Percentiles rank a stretch among this genome's conserved stretches.
These are phyloP conservation scores for Mycena kentingensis DNA, from an alignment of 768 basidiomycete species.

Conservation along the genomic window DNA sequence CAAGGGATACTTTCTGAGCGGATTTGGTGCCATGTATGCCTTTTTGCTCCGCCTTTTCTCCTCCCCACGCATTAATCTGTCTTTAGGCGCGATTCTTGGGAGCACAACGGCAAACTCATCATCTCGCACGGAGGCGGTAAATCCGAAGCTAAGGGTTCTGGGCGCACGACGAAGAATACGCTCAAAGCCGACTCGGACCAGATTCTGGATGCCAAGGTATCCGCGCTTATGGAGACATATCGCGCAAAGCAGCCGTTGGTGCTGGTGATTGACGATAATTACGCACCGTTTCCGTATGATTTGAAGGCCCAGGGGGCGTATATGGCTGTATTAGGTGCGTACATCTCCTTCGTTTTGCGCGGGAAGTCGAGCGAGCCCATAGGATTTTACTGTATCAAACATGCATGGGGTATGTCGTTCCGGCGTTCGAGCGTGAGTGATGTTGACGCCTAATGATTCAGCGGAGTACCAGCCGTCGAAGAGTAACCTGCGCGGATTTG, in stretches of 20 bases:
- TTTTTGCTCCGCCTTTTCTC: constrained; percentile 7
- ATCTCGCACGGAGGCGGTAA: constrained; percentile 80
- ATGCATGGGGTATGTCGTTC: constrained; percentile 63
- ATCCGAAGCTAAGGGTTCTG: no score
- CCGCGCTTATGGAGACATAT: constrained; percentile 64
- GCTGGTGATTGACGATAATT: constrained; percentile 74
- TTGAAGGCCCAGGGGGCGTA: constrained; percentile 50
- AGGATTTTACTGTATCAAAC: constrained; percentile 71
- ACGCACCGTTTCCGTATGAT: constrained; percentile 72
- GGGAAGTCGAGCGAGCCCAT: constrained; percentile 46
- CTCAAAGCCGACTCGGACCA: constrained; percentile 63
- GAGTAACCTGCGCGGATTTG: constrained; percentile 46
- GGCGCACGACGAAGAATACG: constrained; percentile 46
- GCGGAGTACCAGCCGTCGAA: constrained; percentile 63
- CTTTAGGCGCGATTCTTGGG: constrained; percentile 67
- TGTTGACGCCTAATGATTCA: constrained; percentile 25
- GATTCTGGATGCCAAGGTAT: constrained; percentile 63
- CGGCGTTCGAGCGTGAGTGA: constrained; percentile 8
- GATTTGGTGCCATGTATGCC: constrained; percentile 66
- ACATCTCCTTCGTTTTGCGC: background rate
- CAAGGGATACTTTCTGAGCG: constrained; percentile 78
- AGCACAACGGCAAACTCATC: constrained; percentile 65
- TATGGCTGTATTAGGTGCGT: constrained; percentile 47
- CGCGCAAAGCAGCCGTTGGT: constrained; percentile 59
- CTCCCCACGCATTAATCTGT: background rate